Evolutionary conservation across 345 rosid species (phyloP).

Genomic region (Rhizophora mangle): DNA sequence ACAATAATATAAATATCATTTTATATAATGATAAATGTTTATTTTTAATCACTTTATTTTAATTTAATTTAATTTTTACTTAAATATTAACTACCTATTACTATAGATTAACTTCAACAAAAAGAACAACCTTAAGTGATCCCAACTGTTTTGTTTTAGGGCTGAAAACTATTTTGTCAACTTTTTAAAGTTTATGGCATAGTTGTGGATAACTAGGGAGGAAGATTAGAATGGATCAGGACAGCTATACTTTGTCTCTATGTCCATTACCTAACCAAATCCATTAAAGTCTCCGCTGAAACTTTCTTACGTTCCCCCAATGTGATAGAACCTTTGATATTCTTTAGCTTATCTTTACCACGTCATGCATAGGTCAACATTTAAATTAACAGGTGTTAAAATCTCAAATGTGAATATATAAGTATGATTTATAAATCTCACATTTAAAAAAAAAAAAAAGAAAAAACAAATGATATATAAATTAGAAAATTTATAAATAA

Average conservation of each 20-base stretch:
- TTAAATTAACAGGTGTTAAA: background rate
- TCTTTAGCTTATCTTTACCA: slow-evolving; percentile 12
- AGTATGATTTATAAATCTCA: no score
- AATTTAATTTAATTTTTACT: no score
- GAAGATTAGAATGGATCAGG: background rate
- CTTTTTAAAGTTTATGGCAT: background rate
- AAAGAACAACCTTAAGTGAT: background rate
- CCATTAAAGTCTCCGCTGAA: background rate
- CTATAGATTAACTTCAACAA: no score
- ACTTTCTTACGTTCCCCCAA: background rate
- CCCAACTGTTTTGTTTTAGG: background rate
- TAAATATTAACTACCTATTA: no score
- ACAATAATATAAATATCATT: no score
- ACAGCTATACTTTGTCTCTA: background rate
- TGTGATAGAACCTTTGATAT: slow-evolving; percentile 1
- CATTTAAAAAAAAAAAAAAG: no score
- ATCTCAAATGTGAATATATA: no score
- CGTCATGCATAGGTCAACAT: slow-evolving; percentile 10
- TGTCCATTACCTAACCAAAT: background rate
- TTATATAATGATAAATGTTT: no score
- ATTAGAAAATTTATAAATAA: no score
- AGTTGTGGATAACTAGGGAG: slow-evolving; percentile 19
- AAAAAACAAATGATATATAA: no score
- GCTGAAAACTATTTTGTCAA: background rate
- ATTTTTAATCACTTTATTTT: no score